Base-by-base conservation (phyloP, 2,329 filamentous ascomycete species). In the Fusarium anguioides region DNA sequence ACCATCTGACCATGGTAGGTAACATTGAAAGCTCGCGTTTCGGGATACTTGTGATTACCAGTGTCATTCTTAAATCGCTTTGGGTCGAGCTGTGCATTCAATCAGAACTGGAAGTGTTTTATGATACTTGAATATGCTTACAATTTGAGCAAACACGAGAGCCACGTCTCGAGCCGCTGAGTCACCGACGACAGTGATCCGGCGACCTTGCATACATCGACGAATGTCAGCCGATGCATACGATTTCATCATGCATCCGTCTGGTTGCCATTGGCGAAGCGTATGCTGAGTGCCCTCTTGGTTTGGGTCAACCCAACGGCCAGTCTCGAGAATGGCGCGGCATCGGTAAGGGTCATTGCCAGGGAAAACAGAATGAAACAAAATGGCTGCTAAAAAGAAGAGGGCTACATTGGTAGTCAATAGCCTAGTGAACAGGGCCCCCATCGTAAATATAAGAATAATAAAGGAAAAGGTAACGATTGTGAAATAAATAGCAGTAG, bases 151-250 rank as follows among this genome's bases (percentile, higher is more conserved):
- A 31, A 73, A 64, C 3, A 85, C 84, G 81, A 85, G 88, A 72
- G 86, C 90, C 4, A 89, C 73, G 65, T 89, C 83, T 17, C 87
- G 82, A 4, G 84, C 81, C 0, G 83, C 85, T 1, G 85, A 85
- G 72, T 90, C 88, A 33, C 88, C 88, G 36, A 83, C 79, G 66
- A 90, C 85, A 5, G 87, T 79, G 17, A 89, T 71, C 31, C 80
- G 81, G n/a, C 81, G 82, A 15, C 79, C 77, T 11, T 77, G 75
- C 18, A 88, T 78, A 67, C 88, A 91, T 49, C 77, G 74, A 17
- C 77, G 74, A 33, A 89, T 80, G 37, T 87, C 84, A 17, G 80
- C 74, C 6, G 75, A 73, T 14, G 80, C 79, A 75, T 89, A 89
- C 45, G 83, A 77, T 58, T 84, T 82, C 72, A 89, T 79, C 42